Conservation (phyloP, 78 protist species). For the Cyanophora paradoxa region DNA sequence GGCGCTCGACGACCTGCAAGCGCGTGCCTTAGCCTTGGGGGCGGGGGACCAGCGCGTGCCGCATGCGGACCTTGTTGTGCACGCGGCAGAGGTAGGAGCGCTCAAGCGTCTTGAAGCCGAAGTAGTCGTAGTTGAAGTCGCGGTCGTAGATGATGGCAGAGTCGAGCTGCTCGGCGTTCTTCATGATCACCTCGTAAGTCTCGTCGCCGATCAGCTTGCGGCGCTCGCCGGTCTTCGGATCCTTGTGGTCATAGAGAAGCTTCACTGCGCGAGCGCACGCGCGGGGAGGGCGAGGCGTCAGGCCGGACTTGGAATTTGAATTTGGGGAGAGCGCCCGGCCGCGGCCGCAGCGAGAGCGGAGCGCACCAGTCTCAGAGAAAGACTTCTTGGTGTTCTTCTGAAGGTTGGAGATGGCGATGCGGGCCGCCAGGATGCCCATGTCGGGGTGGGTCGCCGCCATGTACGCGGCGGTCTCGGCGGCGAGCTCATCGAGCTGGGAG, state of each 20-base stretch:
- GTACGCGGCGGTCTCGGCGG: conserved; percentile 91
- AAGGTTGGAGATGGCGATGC: conserved; percentile 85
- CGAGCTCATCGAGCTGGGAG: conserved; percentile 80
- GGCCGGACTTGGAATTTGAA: no score
- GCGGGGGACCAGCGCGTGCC: no score
- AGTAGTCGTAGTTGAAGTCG: conserved; percentile 87
- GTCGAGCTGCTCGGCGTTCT: conserved; percentile 63
- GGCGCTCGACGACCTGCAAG: conserved; percentile 91
- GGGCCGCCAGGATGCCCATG: conserved; percentile 91
- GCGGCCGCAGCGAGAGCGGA: no score
- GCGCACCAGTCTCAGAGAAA: no score
- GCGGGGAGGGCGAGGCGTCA: no score
- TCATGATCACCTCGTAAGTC: conserved; percentile 33
- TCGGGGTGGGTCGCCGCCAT: conserved; percentile 93
- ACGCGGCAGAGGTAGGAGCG: conserved; percentile 19
- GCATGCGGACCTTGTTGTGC: no score
- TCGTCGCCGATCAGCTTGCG: conserved; percentile 86
- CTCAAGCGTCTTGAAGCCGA: conserved; percentile 83
- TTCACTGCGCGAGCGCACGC: no score
- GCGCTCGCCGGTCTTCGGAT: no score
- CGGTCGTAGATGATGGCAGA: conserved; percentile 70
- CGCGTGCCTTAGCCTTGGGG: conserved; percentile 11
- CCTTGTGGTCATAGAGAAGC: no score
- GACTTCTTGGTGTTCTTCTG: conserved; percentile 94
- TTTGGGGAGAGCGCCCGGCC: no score